Evolutionary conservation across 345 rosid genomes (phyloP).

Genomic region (Aurinia saxatilis): DNA sequence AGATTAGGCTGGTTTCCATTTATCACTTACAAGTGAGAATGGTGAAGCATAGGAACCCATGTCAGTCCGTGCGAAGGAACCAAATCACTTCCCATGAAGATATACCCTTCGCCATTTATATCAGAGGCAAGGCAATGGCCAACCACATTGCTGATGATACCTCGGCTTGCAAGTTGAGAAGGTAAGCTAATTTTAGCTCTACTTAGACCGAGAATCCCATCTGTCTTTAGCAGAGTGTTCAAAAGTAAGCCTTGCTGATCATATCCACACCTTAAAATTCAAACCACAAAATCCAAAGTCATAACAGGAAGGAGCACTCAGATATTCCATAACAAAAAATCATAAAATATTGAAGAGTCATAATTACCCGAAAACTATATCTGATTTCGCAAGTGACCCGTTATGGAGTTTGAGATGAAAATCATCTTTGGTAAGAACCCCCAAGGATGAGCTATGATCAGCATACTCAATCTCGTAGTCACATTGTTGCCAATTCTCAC

Average conservation of each 20-base stretch:
- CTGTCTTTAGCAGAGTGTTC: conserved; percentile 63
- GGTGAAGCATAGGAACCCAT: conserved; percentile 76
- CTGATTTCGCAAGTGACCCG: conserved; percentile 51
- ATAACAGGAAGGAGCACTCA: conserved; percentile 3
- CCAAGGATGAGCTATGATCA: conserved; percentile 85
- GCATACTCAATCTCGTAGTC: conserved; percentile 96
- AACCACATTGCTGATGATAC: conserved; percentile 69
- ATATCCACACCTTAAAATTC: conserved; percentile 69
- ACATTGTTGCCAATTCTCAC: conserved; percentile 61
- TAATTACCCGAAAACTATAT: conserved; percentile 70
- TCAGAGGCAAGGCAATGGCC: conserved; percentile 83
- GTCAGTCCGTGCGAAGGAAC: conserved; percentile 65
- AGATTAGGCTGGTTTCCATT: neutral
- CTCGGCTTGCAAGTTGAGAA: conserved; percentile 81
- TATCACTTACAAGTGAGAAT: conserved; percentile 50
- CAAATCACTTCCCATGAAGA: conserved; percentile 84
- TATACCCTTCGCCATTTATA: conserved; percentile 57
- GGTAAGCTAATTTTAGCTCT: conserved; percentile 82
- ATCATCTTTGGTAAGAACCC: conserved; percentile 81
- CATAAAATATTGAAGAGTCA: neutral
- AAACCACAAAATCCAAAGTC: conserved; percentile 11
- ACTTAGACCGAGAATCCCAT: conserved; percentile 88
- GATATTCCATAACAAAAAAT: neutral
- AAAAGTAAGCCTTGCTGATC: conserved; percentile 89
- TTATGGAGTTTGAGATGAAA: conserved; percentile 56